These are phyloP conservation scores for Ophiostoma pallidulum DNA, from an alignment of 2,329 filamentous ascomycete species.

Conservation along the genomic window DNA sequence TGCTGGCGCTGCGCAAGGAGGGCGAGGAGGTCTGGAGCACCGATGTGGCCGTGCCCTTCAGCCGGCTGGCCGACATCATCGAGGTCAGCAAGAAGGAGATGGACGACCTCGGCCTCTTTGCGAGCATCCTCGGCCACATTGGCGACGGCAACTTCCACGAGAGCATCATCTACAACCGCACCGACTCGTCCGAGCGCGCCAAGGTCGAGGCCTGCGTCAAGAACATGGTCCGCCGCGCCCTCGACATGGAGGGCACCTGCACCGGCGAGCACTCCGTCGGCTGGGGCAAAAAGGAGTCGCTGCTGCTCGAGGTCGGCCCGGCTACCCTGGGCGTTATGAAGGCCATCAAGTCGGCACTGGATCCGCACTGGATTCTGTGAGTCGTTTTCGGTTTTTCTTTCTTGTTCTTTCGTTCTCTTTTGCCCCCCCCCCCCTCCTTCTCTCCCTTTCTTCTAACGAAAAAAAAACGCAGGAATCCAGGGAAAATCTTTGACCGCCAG, in stretches of 20 bases:
- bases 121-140: conserved; percentile 80
- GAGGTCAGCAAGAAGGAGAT: conserved; percentile 85
- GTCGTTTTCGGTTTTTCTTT: conserved; percentile 13
- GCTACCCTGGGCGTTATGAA: conserved; percentile 80
- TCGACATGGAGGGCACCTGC: conserved; percentile 91
- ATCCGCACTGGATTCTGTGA: conserved; percentile 73
- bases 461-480: conserved; percentile 52
- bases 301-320: conserved; percentile 68
- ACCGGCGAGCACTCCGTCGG: conserved; percentile 84
- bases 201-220: conserved; percentile 76
- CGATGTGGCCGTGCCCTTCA: conserved; percentile 76
- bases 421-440: no score
- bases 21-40: conserved; percentile 72
- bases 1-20: conserved; percentile 58
- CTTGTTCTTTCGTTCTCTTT: neutral
- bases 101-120: conserved; percentile 76
- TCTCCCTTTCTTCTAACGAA: neutral
- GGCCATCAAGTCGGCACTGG: conserved; percentile 69
- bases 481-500: conserved; percentile 73
- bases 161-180: conserved; percentile 77
- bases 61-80: conserved; percentile 60
- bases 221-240: conserved; percentile 80
- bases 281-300: conserved; percentile 73
- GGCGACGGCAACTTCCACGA: conserved; percentile 94
- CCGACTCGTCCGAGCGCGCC: conserved; percentile 56